These are phyloP conservation scores for Bipolaris gigantea DNA, from an alignment of 2,329 filamentous ascomycete species.

Conservation along the genomic window DNA sequence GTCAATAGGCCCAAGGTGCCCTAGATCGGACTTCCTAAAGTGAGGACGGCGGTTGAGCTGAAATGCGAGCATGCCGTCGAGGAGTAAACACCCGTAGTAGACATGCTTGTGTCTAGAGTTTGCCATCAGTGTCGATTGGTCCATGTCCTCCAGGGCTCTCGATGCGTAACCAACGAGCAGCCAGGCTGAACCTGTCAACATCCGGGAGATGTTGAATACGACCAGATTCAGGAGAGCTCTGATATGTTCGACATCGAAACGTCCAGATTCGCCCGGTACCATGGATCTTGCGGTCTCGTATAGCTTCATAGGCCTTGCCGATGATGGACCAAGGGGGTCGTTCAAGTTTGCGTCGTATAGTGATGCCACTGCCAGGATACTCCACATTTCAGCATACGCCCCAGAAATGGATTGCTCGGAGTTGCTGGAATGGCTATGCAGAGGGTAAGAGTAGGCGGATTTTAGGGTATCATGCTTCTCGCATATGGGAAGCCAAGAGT, in stretches of 20 bases:
- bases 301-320: constrained; percentile 21
- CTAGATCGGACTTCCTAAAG: constrained; percentile 53
- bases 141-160: constrained; percentile 53
- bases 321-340: constrained; percentile 1
- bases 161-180: constrained; percentile 66
- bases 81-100: constrained; percentile 61
- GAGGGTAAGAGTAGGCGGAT: constrained; percentile 58
- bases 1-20: constrained; percentile 54
- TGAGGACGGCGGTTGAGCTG: constrained; percentile 56
- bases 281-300: constrained; percentile 36
- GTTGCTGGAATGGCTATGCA: constrained; percentile 44
- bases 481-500: constrained; percentile 75
- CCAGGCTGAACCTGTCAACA: constrained; percentile 63
- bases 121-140: constrained; percentile 35
- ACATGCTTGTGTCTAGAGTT: constrained; percentile 46
- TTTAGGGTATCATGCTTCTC: constrained; percentile 66
- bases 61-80: constrained; percentile 62
- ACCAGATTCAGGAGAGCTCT: constrained; percentile 55
- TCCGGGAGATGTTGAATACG: constrained; percentile 63
- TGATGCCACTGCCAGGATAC: constrained; percentile 48
- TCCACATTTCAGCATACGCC: constrained; percentile 51
- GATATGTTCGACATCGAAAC: constrained; percentile 46
- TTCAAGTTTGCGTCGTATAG: constrained; percentile 26
- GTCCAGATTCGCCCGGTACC: constrained; percentile 35
- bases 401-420: constrained; percentile 32